phyloP scores from a whole-genome alignment of 2,329 filamentous ascomycete species.

The Lachnellula subtilissima region DNA sequence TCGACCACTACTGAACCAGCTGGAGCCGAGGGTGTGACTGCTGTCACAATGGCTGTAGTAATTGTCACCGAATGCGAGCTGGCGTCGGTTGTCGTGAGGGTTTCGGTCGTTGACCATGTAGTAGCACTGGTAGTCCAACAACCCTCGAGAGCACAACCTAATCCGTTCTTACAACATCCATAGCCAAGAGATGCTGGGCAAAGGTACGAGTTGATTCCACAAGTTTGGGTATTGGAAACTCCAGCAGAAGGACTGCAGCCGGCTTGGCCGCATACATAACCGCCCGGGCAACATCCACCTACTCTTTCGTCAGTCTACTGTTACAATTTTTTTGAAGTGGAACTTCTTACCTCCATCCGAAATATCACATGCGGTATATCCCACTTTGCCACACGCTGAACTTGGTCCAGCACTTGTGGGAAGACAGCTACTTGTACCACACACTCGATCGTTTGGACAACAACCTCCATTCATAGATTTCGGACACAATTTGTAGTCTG shows the following conservation, averaged over 20 bases:
- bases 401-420: constrained; percentile 24
- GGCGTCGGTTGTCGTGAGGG: constrained; percentile 42
- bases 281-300: constrained; percentile 36
- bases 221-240: constrained; percentile 37
- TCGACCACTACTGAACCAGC: constrained; percentile 10
- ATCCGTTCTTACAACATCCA: constrained; percentile 48
- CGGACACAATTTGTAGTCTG: constrained; percentile 25
- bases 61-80: constrained; percentile 37
- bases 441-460: constrained; percentile 42
- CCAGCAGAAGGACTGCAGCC: constrained; percentile 44
- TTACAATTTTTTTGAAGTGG: constrained; percentile 10
- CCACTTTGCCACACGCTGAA: constrained; percentile 21
- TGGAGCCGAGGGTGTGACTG: constrained; percentile 34
- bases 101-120: constrained; percentile 42
- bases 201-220: constrained; percentile 41
- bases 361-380: constrained; percentile 25
- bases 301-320: constrained; percentile 1
- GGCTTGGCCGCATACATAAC: constrained; percentile 43
- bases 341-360: constrained; percentile 25
- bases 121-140: constrained; percentile 46
- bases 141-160: constrained; percentile 42
- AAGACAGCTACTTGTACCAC: constrained; percentile 41
- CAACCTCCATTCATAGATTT: constrained; percentile 28
- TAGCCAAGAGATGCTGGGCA: constrained; percentile 48
- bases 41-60: constrained; percentile 35